Base-by-base conservation (phyloP, 345 rosid genomes). In the Lepidium didymum region DNA sequence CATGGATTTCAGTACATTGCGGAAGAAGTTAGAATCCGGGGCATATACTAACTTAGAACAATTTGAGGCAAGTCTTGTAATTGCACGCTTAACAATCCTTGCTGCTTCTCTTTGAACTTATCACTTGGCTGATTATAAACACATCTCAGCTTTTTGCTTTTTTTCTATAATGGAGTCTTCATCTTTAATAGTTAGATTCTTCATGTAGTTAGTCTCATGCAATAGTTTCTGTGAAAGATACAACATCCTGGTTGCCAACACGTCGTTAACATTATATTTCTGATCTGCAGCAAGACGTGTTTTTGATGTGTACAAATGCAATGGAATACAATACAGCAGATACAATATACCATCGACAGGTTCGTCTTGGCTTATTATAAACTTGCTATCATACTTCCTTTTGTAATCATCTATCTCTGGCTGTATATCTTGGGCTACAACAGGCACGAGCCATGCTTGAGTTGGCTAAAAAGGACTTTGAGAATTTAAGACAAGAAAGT, bases 401-500 rank as follows among this genome's bases (percentile, higher is more conserved):
- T 52, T 10, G 47, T 49, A 47, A 31, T 66, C 3, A 8, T 12
- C 23, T n/a, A 40, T 18, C 55, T 23, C 47, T 49, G 23, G 66
- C 31, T 1, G n/a, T 27, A 16, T 35, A 23, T 35, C 33, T 54
- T 19, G 64, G 33, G 10, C 58, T 72, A 4, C 49, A 41, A 56
- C 75, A 92, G 98, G 98, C 98, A 64, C 79, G 92, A 53, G 80
- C 90, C 49, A 92, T 92, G 58, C 88, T 84, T 75, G 98, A 92
- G 80, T 76, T 90, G 25, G 98, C 97, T 14, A 82, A 76, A 67
- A 92, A 88, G 77, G 84, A 86, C 69, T 92, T 92, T 37, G 85
- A 80, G 43, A 86, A 88, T 78, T 68, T 92, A 74, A 85, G 98
- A 81, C 90, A 90, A 51, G 92, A 86, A 44, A 85, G 88, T 69